phyloP scores from a whole-genome alignment of 305 asterid genomes.

The Rubia balearica region DNA sequence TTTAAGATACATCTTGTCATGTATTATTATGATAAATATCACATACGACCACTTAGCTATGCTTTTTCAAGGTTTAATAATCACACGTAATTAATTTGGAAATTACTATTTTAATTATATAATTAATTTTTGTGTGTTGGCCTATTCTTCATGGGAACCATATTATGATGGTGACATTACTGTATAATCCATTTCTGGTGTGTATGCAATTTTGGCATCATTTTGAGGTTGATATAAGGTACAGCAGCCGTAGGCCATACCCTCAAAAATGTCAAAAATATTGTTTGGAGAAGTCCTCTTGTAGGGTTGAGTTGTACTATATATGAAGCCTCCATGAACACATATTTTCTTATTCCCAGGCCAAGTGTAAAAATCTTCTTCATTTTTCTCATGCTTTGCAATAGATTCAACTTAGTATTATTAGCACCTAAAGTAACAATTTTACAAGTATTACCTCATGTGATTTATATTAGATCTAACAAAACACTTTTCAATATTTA shows the following conservation, averaged over 20 bases:
- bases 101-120: not conserved
- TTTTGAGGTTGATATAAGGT: constrained; percentile 6
- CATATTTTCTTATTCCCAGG: not conserved
- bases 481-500: too few species aligned
- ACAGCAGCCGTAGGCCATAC: constrained; percentile 14
- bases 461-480: too few species aligned
- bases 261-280: not conserved
- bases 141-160: not conserved
- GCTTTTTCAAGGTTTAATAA: not conserved
- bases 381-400: not conserved
- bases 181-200: constrained; percentile 6
- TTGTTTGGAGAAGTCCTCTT: constrained; percentile 13
- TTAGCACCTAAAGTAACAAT: not conserved
- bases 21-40: not conserved
- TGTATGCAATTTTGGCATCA: constrained; percentile 12
- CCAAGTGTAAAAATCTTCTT: not conserved
- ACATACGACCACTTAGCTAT: not conserved
- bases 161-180: not conserved
- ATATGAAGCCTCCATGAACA: not conserved
- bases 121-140: not conserved
- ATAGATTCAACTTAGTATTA: too few species aligned
- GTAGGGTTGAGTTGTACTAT: constrained; percentile 1
- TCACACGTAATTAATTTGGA: not conserved
- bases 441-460: too few species aligned
- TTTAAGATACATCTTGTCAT: not conserved